Evolutionary conservation across 345 rosid genomes (phyloP).

Genomic region (Syzygium grande): DNA sequence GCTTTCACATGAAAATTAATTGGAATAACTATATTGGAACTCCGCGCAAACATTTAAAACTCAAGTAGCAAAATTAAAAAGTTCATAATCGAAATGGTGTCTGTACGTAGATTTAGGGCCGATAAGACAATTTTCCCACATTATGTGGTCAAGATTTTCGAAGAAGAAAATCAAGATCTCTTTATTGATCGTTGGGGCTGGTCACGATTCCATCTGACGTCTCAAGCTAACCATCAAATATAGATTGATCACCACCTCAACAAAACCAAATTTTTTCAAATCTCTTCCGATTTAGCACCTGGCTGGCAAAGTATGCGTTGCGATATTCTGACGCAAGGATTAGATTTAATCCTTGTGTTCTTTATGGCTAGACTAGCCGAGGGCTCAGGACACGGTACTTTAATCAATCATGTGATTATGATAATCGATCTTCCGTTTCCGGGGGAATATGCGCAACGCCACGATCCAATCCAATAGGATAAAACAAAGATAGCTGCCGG

Average conservation of each 20-base stretch:
- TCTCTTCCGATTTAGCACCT: neutral
- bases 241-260: neutral
- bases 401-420: neutral
- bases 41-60: fast-evolving
- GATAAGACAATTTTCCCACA: neutral
- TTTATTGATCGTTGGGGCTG: neutral
- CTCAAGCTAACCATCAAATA: neutral
- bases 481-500: neutral
- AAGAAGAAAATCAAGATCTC: neutral
- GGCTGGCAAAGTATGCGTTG: neutral
- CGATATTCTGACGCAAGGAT: neutral
- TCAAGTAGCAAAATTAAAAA: neutral
- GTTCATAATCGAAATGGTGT: no score
- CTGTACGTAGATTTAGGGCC: neutral
- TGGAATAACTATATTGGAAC: neutral
- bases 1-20: neutral
- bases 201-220: neutral
- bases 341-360: neutral
- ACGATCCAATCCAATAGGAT: no score
- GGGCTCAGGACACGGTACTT: neutral
- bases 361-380: neutral
- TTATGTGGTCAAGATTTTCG: neutral
- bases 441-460: neutral
- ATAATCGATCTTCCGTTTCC: neutral
- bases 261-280: neutral